These are phyloP conservation scores for Komagataella pastoris DNA, from an alignment of 805 yeast species.

Conservation along the genomic window DNA sequence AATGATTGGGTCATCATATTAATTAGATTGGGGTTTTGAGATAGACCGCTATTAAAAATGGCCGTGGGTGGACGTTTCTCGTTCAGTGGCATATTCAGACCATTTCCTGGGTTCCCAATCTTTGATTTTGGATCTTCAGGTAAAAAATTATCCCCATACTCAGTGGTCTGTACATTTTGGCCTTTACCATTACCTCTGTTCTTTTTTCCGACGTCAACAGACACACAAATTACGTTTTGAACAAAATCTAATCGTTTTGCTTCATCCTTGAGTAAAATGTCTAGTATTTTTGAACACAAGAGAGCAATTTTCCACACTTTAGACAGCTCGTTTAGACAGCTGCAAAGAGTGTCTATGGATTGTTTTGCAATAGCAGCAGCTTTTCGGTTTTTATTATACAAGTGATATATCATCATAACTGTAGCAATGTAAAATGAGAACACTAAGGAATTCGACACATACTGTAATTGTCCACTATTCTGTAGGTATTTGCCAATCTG, in stretches of 20 bases:
- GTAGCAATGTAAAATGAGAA: slow-evolving; percentile 34
- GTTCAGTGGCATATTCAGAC: not conserved
- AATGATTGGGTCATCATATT: not conserved
- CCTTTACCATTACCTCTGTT: not conserved
- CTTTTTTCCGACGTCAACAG: not conserved
- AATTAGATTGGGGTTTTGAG: too few species aligned
- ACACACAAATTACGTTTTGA: slow-evolving; percentile 6
- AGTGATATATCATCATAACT: slow-evolving; percentile 54
- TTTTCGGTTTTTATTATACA: slow-evolving; percentile 17
- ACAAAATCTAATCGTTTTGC: slow-evolving; percentile 8
- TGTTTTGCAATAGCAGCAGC: slow-evolving; percentile 21
- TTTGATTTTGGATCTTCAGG: not conserved
- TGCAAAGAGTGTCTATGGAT: slow-evolving; percentile 11
- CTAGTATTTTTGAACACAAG: slow-evolving; percentile 37
- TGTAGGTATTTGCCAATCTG: slow-evolving; percentile 41
- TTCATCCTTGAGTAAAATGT: slow-evolving; percentile 23
- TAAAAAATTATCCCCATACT: slow-evolving; percentile 20
- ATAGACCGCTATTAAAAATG: not conserved
- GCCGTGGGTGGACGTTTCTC: not conserved
- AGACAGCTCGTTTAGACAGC: slow-evolving; percentile 25
- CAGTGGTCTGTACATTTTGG: slow-evolving; percentile 15
- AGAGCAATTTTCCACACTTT: slow-evolving; percentile 39
- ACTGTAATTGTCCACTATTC: slow-evolving; percentile 32
- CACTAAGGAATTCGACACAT: slow-evolving; percentile 45
- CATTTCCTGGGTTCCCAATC: not conserved